These are phyloP conservation scores for Vitis cinerea DNA, from an alignment of 164 flowering plant species.

Conservation along the genomic window DNA sequence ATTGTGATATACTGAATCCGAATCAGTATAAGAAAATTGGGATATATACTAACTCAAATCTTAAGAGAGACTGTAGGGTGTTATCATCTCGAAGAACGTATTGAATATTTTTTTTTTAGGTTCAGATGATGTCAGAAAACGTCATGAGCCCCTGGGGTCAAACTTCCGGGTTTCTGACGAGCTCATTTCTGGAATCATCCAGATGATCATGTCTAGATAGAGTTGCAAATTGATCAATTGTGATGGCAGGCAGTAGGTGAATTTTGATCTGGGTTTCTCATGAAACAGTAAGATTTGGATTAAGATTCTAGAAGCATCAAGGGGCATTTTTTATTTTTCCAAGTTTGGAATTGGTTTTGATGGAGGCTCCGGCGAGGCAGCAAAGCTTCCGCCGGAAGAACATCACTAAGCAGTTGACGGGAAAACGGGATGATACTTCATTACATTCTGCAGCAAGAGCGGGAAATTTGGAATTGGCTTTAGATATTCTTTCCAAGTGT, in stretches of 20 bases:
- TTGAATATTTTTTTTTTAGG: background rate
- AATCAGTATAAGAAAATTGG: too few species aligned
- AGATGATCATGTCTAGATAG: background rate
- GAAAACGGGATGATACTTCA: slow-evolving; percentile 73
- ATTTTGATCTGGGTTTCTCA: slow-evolving; percentile 2
- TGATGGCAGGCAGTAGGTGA: background rate
- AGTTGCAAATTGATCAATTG: background rate
- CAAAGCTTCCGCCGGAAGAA: slow-evolving; percentile 38
- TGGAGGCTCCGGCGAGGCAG: slow-evolving; percentile 20
- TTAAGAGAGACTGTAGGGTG: too few species aligned
- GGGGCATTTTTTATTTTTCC: background rate
- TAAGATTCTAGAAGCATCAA: too few species aligned
- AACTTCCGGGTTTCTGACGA: background rate
- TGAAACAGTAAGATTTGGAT: slow-evolving; percentile 2
- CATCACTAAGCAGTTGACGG: slow-evolving; percentile 81
- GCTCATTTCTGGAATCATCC: background rate
- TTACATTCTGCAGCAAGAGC: slow-evolving; percentile 75
- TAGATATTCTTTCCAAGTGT: slow-evolving; percentile 36
- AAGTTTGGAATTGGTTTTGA: background rate
- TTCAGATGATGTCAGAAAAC: background rate
- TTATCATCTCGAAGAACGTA: background rate
- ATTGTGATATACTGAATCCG: background rate
- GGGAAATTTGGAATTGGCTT: slow-evolving; percentile 48
- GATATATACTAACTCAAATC: too few species aligned
- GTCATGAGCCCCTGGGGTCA: background rate